Evolutionary conservation across 331 rosid species (phyloP).

Genomic region (Quercus lobata): DNA sequence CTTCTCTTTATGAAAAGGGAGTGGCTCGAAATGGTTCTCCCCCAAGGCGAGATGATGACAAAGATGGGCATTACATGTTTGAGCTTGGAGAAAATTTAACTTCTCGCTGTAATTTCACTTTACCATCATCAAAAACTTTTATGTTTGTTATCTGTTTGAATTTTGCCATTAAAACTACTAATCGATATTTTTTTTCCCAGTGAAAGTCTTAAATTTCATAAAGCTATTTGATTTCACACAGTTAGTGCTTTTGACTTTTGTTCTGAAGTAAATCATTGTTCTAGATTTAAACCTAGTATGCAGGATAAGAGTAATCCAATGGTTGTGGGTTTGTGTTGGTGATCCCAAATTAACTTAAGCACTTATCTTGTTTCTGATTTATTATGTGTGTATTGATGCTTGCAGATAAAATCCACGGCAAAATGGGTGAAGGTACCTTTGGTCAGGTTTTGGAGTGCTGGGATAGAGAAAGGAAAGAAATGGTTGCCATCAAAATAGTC

Average conservation of each 20-base stretch:
- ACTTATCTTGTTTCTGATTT: neutral
- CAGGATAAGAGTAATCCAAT: too few relatives aligned
- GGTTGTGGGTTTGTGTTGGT: neutral
- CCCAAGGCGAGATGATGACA: conserved; percentile 98
- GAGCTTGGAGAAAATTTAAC: conserved; percentile 96
- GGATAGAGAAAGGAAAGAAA: conserved; percentile 89
- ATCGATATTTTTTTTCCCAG: neutral
- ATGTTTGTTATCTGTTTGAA: conserved; percentile 3
- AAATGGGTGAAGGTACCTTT: conserved; percentile 99
- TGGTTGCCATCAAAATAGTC: conserved; percentile 93
- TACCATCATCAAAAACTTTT: conserved; percentile 46
- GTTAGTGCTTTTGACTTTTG: too few relatives aligned
- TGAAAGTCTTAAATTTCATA: too few relatives aligned
- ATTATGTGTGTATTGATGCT: neutral
- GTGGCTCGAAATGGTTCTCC: conserved; percentile 93
- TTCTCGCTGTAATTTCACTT: conserved; percentile 94
- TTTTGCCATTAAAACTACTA: neutral
- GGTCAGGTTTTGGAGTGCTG: conserved; percentile 98
- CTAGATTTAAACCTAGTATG: too few relatives aligned
- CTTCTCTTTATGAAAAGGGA: conserved; percentile 61
- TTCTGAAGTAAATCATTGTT: too few relatives aligned
- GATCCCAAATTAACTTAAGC: neutral
- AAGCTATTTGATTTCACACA: too few relatives aligned
- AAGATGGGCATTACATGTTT: conserved; percentile 99
- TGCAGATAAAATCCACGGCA: conserved; percentile 81